These are phyloP conservation scores for Fusarium incarnatum DNA, from an alignment of 2,329 filamentous ascomycete genomes.

Conservation along the genomic window DNA sequence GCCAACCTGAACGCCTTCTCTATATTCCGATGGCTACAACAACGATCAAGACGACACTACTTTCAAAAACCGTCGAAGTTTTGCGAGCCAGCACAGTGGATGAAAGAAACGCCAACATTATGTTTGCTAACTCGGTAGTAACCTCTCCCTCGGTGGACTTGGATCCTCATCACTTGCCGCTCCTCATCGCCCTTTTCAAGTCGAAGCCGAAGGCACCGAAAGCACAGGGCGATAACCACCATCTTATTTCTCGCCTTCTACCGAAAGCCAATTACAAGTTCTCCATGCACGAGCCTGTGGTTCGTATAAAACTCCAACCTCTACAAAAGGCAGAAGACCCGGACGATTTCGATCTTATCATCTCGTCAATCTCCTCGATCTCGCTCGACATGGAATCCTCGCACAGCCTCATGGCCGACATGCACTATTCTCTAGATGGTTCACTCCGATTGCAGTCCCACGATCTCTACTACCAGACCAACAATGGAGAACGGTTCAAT, in stretches of 20 bases:
- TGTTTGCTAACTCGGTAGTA: constrained; percentile 95
- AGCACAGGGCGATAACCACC: constrained; percentile 60
- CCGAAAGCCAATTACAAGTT: constrained; percentile 96
- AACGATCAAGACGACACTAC: constrained; percentile 91
- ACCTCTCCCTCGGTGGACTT: constrained; percentile 96
- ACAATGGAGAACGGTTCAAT: constrained; percentile 83
- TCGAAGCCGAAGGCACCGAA: constrained; percentile 57
- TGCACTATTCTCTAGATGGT: constrained; percentile 88
- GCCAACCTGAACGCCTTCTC: constrained; percentile 84
- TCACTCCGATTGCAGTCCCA: constrained; percentile 87
- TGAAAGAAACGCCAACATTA: constrained; percentile 93
- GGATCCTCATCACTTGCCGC: constrained; percentile 89
- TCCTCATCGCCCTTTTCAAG: constrained; percentile 81
- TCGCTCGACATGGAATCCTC: constrained; percentile 95
- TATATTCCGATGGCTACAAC: constrained; percentile 99
- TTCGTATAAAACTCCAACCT: constrained; percentile 88
- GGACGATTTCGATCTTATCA: constrained; percentile 93
- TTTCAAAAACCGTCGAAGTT: constrained; percentile 91
- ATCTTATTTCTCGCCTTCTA: constrained; percentile 88
- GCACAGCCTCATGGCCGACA: constrained; percentile 85
- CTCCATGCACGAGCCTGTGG: constrained; percentile 94
- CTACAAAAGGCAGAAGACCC: constrained; percentile 72
- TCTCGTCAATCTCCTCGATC: constrained; percentile 93
- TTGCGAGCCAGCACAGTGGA: constrained; percentile 76
- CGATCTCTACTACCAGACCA: constrained; percentile 93